These are phyloP conservation scores for Hypholoma fasciculare DNA, from an alignment of 768 basidiomycete genomes.

Conservation along the genomic window DNA sequence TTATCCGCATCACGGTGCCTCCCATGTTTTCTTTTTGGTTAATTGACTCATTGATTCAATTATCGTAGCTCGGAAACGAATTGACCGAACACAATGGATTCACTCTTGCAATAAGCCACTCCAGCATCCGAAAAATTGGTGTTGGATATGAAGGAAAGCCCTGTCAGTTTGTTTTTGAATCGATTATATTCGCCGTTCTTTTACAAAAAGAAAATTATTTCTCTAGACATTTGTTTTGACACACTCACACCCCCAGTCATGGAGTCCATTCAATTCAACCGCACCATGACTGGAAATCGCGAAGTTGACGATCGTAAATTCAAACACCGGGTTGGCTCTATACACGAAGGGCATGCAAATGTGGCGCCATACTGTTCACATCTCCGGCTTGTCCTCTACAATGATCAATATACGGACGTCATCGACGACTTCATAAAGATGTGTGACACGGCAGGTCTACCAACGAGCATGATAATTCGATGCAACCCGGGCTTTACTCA, in stretches of 20 bases:
- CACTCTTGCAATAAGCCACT: conserved; percentile 54
- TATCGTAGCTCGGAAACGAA: conserved; percentile 57
- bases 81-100: conserved; percentile 49
- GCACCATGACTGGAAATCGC: conserved; percentile 43
- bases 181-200: neutral
- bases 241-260: conserved; percentile 63
- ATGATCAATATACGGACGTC: conserved; percentile 44
- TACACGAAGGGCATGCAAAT: conserved; percentile 56
- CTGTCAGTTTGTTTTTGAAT: conserved; percentile 41
- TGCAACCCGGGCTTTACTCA: conserved; percentile 27
- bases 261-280: conserved; percentile 60
- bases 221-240: conserved; percentile 67
- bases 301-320: conserved; percentile 42
- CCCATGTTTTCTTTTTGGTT: neutral
- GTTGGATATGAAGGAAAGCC: conserved; percentile 65
- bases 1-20: conserved; percentile 60
- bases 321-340: conserved; percentile 55
- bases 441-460: conserved; percentile 50
- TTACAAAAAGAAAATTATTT: too few relatives aligned
- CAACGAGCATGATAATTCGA: conserved; percentile 30
- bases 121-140: conserved; percentile 59
- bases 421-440: conserved; percentile 51
- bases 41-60: neutral
- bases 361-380: conserved; percentile 76
- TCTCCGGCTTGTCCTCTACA: conserved; percentile 59